Evolutionary conservation across 257 asterid genomes (phyloP), one percentile per base, ranked within the genome.

Genomic region (Nicotiana obtusifolia): DNA sequence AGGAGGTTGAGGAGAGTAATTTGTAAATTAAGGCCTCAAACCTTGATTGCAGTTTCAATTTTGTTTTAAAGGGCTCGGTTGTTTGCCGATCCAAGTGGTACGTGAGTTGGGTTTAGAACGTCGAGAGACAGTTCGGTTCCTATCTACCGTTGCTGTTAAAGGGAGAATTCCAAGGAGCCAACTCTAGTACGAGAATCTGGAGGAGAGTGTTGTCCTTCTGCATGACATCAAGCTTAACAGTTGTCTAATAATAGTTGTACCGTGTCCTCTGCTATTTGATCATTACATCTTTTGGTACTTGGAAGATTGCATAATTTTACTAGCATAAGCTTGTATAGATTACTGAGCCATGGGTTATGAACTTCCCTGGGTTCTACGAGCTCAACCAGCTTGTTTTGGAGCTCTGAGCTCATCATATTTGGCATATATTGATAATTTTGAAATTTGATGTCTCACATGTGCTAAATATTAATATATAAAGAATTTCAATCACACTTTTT

Each of bases 381-480:
- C 77, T 69, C n/a, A 37, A 69, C 57, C 57, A 37, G 57, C 77
- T 37, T 69, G n/a, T 37, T 37, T 28, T 37, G 57, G 56, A 5
- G 7, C 33, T 37, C 26, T 33, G 44, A 37, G 77, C 57, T n/a
- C 5, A 14, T n/a, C 57, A 69, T 30, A 68, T 68, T 68, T 53
- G 57, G n/a, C 6, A 61, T 61, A 61, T 68, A 37, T n/a, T 68
- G 11, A 68, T 54, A 37, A 68, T 68, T 68, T 68, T 20, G 77
- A n/a, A 68, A 68, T 68, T 68, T 37, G 56, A 68, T 68, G 77
- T 68, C 56, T 68, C 20, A 68, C 31, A 37, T 37, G n/a, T 68
- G 54, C 31, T 68, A 37, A 68, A 37, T 54, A 68, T 20, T 10
- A 24, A 68, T 68, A 5, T 37, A 10, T 37, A 10, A 30, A 37